These are phyloP conservation scores for Noccaea caerulescens DNA, from an alignment of 345 rosid genomes.

Conservation along the genomic window DNA sequence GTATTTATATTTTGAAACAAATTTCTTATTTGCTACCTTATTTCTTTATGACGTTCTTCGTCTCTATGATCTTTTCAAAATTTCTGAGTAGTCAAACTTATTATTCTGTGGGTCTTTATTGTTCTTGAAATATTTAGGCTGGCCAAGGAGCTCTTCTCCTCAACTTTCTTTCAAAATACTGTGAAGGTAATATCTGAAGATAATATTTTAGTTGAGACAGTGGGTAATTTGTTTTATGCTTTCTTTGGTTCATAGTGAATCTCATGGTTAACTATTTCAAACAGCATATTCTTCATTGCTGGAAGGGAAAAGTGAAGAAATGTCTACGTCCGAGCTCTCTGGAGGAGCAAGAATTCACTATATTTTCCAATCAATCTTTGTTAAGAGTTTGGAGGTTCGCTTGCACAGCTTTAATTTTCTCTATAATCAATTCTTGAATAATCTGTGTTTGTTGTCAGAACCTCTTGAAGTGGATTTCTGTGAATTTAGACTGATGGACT, in stretches of 20 bases:
- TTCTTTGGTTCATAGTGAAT: conserved; percentile 20
- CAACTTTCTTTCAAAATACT: conserved; percentile 89
- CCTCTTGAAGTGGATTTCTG: conserved; percentile 18
- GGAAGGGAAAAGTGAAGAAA: conserved; percentile 68
- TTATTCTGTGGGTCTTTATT: conserved; percentile 17
- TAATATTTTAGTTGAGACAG: conserved; percentile 5
- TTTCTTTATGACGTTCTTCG: conserved; percentile 13
- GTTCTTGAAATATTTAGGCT: conserved; percentile 57
- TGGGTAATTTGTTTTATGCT: conserved; percentile 17
- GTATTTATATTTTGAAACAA: background rate
- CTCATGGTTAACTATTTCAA: conserved; percentile 23
- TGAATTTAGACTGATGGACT: conserved; percentile 30
- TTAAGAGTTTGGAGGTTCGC: conserved; percentile 68
- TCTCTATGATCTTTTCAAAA: background rate
- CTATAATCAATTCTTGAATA: background rate
- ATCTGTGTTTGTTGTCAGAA: conserved; percentile 12
- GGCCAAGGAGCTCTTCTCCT: conserved; percentile 96
- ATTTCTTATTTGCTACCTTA: background rate
- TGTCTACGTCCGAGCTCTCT: conserved; percentile 62
- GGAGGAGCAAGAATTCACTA: conserved; percentile 77
- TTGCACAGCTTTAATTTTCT: background rate
- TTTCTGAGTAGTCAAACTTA: conserved; percentile 22
- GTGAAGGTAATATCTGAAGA: conserved; percentile 64
- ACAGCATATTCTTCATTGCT: conserved; percentile 63
- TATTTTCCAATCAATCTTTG: conserved; percentile 71